Evolutionary conservation across 352 stramenopile species (phyloP).

Genomic region (Phytophthora cryptogea): DNA sequence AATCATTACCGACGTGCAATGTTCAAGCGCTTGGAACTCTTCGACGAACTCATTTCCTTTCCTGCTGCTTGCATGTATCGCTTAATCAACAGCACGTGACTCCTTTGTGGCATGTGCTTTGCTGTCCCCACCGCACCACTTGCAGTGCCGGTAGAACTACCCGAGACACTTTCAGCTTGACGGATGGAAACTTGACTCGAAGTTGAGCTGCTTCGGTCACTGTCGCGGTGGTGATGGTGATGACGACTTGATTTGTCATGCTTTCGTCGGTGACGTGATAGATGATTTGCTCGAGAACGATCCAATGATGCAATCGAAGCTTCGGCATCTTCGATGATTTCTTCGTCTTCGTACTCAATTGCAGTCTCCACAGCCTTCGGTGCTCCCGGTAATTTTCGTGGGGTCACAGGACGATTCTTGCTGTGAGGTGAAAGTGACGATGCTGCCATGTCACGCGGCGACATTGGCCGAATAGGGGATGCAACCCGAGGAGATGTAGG

Average conservation of each 20-base stretch:
- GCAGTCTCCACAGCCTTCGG: constrained; percentile 19
- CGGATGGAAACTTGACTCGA: constrained; percentile 32
- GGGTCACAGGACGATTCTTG: constrained; percentile 10
- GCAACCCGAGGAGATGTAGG: constrained; percentile 24
- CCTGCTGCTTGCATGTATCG: constrained; percentile 50
- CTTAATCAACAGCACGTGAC: constrained; percentile 58
- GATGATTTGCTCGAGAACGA: constrained; percentile 17
- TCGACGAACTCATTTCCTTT: constrained; percentile 24
- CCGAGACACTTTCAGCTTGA: constrained; percentile 37
- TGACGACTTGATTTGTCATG: constrained; percentile 19
- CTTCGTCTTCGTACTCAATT: constrained; percentile 51
- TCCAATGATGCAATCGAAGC: constrained; percentile 12
- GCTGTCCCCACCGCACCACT: constrained; percentile 42
- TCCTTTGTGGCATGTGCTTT: constrained; percentile 66
- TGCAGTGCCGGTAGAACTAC: constrained; percentile 25
- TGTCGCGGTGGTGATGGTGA: constrained; percentile 1
- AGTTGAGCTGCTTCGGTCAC: constrained; percentile 9
- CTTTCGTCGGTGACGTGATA: constrained; percentile 25
- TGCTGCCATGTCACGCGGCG: constrained; percentile 6
- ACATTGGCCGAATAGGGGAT: constrained; percentile 26
- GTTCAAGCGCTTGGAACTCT: constrained; percentile 15
- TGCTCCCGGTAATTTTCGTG: constrained; percentile 3
- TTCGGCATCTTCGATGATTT: constrained; percentile 35
- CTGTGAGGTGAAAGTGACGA: constrained; percentile 14
- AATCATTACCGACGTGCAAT: constrained; percentile 22